Evolutionary conservation across 192 early-diverging fungal species (phyloP), one percentile per base, ranked within the genome.

Genomic region (Ramicandelaber brevisporus): DNA sequence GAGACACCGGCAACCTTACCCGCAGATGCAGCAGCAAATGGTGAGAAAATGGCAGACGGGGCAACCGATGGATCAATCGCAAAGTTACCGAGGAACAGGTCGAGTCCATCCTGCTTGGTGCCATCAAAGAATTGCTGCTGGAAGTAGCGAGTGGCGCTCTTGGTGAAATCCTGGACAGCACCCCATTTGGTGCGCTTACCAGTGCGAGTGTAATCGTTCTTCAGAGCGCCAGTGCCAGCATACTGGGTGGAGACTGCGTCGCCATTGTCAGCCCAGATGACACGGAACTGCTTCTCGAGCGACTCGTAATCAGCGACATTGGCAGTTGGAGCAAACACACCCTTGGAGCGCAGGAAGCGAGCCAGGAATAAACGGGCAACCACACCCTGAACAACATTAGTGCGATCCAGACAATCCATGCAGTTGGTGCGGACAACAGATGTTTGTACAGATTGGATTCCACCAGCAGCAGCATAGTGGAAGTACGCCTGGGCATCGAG

Each of bases 401-500:
- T 99, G 38, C 95, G 73, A 44, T 99, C 95, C 20, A 99, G 53
- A 46, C 95, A 99, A 54, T 99, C 95, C 77, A 99, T 92, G 51
- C 95, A 99, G 49, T 99, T 99, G 2, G 88, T 75, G 28, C 95
- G 74, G 19, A 87, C 56, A 8, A 92, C 74, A 5, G 79, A 83
- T 3, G 48, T 54, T 37, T 98, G 89, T 20, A 40, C 11, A 14
- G 38, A 26, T 20, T 15, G 8, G 5, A 36, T 30, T 20, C 29
- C 30, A 11, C 33, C 31, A n/a, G 26, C 22, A 17, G 20, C 11
- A 6, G 18, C 20, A 21, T 31, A 38, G 27, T 42, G 39, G 16
- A 44, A 62, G 36, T 47, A 73, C 17, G 60, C 65, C 36, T 77
- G 74, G 3, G 38, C 30, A 12, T 48, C 36, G 29, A 79, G 61